Evolutionary conservation across 129 eudicot species (phyloP).

Genomic region (Heracleum sosnowskyi): DNA sequence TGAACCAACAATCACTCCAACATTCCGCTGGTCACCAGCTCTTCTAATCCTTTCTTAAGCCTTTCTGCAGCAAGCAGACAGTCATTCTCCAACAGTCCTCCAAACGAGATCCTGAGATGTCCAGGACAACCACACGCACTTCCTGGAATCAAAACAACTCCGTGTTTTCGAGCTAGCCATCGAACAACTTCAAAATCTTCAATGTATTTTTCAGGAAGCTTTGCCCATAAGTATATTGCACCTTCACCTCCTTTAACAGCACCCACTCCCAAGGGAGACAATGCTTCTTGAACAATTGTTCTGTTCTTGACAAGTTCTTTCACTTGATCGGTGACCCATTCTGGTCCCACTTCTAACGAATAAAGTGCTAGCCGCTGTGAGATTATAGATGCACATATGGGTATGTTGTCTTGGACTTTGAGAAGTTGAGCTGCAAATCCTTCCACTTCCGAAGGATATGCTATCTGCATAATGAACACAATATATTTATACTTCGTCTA

Average conservation of each 20-base stretch:
- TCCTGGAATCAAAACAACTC: constrained; percentile 68
- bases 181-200: constrained; percentile 78
- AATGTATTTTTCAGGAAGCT: constrained; percentile 47
- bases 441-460: constrained; percentile 81
- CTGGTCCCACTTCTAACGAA: constrained; percentile 72
- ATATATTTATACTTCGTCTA: neutral
- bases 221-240: constrained; percentile 92
- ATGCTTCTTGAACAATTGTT: constrained; percentile 51
- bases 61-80: constrained; percentile 66
- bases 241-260: constrained; percentile 97
- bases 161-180: constrained; percentile 78
- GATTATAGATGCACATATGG: constrained; percentile 93
- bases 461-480: constrained; percentile 56
- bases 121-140: constrained; percentile 76
- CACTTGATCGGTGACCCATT: constrained; percentile 81
- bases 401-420: constrained; percentile 96
- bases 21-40: constrained; percentile 75
- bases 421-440: constrained; percentile 68
- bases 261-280: constrained; percentile 68
- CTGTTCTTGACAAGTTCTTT: constrained; percentile 68
- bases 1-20: constrained; percentile 29
- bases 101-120: constrained; percentile 82
- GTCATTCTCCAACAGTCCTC: constrained; percentile 66
- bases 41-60: constrained; percentile 75
- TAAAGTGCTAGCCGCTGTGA: constrained; percentile 72